These are phyloP conservation scores for Pistacia atlantica DNA, from an alignment of 345 rosid genomes.

Conservation along the genomic window DNA sequence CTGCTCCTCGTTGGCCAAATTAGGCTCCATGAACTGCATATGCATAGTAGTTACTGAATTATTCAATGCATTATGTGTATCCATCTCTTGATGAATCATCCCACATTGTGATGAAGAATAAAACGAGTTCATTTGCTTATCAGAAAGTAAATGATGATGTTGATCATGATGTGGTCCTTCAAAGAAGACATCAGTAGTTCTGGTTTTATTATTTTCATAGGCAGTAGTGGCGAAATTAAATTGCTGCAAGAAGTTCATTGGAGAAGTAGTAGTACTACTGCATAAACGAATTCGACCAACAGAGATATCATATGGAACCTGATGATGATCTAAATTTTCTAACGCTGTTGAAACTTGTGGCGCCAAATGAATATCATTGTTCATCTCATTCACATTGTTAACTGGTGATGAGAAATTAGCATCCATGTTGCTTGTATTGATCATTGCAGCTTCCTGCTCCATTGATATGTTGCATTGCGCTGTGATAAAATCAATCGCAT, in stretches of 20 bases:
- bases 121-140: slow-evolving; percentile 33
- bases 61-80: slow-evolving; percentile 30
- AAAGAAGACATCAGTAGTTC: slow-evolving; percentile 30
- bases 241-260: slow-evolving; percentile 51
- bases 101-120: slow-evolving; percentile 33
- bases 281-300: slow-evolving; percentile 39
- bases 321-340: slow-evolving; percentile 31
- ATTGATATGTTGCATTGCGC: slow-evolving; percentile 51
- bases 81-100: slow-evolving; percentile 29
- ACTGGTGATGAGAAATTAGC: slow-evolving; percentile 23
- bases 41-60: slow-evolving; percentile 15
- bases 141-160: slow-evolving; percentile 4
- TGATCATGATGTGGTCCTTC: slow-evolving; percentile 26
- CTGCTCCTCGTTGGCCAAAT: slow-evolving; percentile 31
- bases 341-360: slow-evolving; percentile 26
- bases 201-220: slow-evolving; percentile 29
- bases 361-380: slow-evolving; percentile 30
- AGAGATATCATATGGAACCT: slow-evolving; percentile 42
- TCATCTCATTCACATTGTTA: slow-evolving; percentile 24
- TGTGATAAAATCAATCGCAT: slow-evolving; percentile 61
- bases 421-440: slow-evolving; percentile 27
- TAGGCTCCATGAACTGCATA: slow-evolving; percentile 42
- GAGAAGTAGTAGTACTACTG: slow-evolving; percentile 17
- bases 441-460: slow-evolving; percentile 44
- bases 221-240: slow-evolving; percentile 27